phyloP scores from a whole-genome alignment of 2,329 filamentous ascomycete genomes.

The Paecilomyces sp. region DNA sequence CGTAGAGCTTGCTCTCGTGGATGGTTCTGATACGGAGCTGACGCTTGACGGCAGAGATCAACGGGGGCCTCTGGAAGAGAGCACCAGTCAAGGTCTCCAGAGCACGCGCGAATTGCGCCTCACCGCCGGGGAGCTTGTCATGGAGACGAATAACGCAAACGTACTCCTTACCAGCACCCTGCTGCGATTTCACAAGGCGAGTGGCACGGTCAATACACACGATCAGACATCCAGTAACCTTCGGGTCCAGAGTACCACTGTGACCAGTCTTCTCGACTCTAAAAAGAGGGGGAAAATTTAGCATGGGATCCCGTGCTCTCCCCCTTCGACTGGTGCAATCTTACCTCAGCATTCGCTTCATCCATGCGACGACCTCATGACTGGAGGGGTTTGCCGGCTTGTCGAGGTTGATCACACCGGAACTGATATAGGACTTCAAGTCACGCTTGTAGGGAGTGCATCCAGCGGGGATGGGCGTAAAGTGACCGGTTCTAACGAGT shows the following conservation, averaged over 20 bases:
- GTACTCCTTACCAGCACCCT: constrained; percentile 98
- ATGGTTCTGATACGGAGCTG: constrained; percentile 98
- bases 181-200: constrained; percentile 95
- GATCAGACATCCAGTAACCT: constrained; percentile 93
- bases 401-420: constrained; percentile 96
- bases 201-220: constrained; percentile 96
- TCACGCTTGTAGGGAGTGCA: constrained; percentile 88
- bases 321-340: constrained; percentile 16
- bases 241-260: constrained; percentile 95
- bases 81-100: constrained; percentile 95
- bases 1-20: constrained; percentile 89
- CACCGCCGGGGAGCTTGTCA: constrained; percentile 87
- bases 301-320: background rate
- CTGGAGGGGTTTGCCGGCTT: constrained; percentile 96
- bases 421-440: constrained; percentile 93
- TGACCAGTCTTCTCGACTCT: constrained; percentile 95
- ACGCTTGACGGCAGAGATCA: constrained; percentile 98
- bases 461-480: constrained; percentile 91
- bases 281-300: constrained; percentile 2
- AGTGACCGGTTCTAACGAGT: constrained; percentile 88
- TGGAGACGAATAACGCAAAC: constrained; percentile 92
- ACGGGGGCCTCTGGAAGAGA: constrained; percentile 89
- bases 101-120: constrained; percentile 85
- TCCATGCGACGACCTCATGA: constrained; percentile 98
- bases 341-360: constrained; percentile 92